phyloP scores from a whole-genome alignment of 2,329 filamentous ascomycete species.

The Tolypocladium inflatum region DNA sequence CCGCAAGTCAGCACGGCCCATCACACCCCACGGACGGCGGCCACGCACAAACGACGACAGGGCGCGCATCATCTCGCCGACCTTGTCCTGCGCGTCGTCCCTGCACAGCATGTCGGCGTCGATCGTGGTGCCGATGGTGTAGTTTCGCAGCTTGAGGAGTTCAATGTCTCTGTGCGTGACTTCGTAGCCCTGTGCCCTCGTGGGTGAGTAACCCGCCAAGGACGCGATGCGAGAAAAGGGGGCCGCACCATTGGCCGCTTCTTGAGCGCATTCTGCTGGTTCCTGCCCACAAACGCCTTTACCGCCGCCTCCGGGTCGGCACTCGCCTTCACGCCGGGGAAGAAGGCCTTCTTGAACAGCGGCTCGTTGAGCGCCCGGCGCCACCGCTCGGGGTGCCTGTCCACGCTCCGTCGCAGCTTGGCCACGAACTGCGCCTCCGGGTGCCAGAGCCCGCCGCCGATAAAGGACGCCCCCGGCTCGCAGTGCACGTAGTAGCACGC shows the following conservation, averaged over 20 bases:
- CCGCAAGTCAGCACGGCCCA: neutral
- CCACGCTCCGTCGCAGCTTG: conserved; percentile 63
- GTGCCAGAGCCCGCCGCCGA: conserved; percentile 77
- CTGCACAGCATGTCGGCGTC: conserved; percentile 55
- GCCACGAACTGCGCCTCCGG: conserved; percentile 59
- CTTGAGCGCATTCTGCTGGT: conserved; percentile 69
- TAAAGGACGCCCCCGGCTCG: conserved; percentile 60
- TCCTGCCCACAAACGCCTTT: conserved; percentile 60
- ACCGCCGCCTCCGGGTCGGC: conserved; percentile 44
- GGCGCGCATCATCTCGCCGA: conserved; percentile 54
- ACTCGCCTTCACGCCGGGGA: conserved; percentile 30
- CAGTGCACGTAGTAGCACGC: conserved; percentile 84
- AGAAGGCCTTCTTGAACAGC: conserved; percentile 53
- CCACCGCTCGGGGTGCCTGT: conserved; percentile 60
- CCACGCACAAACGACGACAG: conserved; percentile 66
- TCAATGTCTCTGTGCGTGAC: conserved; percentile 70
- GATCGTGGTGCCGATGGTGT: conserved; percentile 60
- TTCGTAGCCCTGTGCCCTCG: conserved; percentile 54
- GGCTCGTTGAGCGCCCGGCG: conserved; percentile 55
- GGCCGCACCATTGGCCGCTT: conserved; percentile 70
- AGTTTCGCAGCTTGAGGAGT: conserved; percentile 71
- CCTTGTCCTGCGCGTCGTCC: conserved; percentile 51
- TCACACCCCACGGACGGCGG: neutral
- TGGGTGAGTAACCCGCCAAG: neutral
- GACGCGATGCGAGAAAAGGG: neutral